Percentiles rank a stretch among this genome's conserved stretches.
Evolutionary conservation across 306 rosid genomes (phyloP).

Genomic region (Lupinus albus): DNA sequence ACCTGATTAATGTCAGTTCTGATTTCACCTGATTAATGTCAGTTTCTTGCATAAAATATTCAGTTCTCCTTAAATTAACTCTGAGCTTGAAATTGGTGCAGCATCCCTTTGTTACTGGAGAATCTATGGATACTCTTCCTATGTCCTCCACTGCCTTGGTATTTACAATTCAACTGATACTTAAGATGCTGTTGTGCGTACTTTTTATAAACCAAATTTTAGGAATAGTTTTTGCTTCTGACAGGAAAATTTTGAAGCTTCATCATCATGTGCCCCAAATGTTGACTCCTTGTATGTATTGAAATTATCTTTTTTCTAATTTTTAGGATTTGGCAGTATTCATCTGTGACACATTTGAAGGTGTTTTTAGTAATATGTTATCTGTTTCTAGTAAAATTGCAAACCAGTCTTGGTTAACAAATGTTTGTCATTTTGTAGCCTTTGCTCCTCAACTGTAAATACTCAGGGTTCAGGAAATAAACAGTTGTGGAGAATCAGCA

Average conservation of each 20-base stretch:
- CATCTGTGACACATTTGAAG: constrained; percentile 25
- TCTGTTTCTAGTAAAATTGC: constrained; percentile 50
- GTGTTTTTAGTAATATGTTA: constrained; percentile 8
- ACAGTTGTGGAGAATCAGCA: constrained; percentile 58
- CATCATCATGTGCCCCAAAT: constrained; percentile 49
- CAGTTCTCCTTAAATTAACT: constrained; percentile 35
- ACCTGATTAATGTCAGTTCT: constrained; percentile 21
- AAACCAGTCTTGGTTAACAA: constrained; percentile 45
- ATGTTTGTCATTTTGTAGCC: constrained; percentile 63
- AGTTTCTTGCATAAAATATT: constrained; percentile 34
- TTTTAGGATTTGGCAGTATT: constrained; percentile 36
- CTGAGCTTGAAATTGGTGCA: constrained; percentile 50
- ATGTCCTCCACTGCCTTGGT: constrained; percentile 59
- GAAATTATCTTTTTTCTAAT: constrained; percentile 10
- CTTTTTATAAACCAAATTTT: constrained; percentile 29
- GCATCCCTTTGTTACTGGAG: constrained; percentile 93
- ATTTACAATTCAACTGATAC: constrained; percentile 42
- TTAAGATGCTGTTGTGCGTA: constrained; percentile 24
- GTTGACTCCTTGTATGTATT: constrained; percentile 56
- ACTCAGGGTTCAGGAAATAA: constrained; percentile 51
- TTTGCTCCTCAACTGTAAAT: constrained; percentile 52
- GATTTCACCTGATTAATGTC: constrained; percentile 14
- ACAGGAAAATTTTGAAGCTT: constrained; percentile 63
- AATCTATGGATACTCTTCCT: constrained; percentile 49
- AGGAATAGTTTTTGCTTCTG: constrained; percentile 34